These are phyloP conservation scores for Typha latifolia DNA, from an alignment of 176 grass and related monocot species.

Conservation along the genomic window DNA sequence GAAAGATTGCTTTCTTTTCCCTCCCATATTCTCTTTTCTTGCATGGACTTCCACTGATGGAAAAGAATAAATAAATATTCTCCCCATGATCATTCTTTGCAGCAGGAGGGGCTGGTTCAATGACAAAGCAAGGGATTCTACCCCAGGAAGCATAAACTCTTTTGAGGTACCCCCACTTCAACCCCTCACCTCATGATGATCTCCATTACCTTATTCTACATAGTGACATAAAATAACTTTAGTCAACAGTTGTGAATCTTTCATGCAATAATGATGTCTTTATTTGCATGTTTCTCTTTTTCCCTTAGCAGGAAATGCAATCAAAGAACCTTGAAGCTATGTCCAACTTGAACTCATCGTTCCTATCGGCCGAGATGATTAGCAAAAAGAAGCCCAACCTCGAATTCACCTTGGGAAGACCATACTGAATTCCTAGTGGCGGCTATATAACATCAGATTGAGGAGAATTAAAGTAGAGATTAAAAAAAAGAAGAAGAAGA, in stretches of 20 bases:
- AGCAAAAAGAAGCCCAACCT: constrained; percentile 56
- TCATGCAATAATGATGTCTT: background rate
- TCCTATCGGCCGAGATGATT: constrained; percentile 21
- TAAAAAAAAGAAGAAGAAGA: constrained; percentile 12
- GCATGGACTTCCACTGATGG: constrained; percentile 61
- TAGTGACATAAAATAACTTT: constrained; percentile 15
- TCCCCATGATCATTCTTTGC: constrained; percentile 26
- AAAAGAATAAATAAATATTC: constrained; percentile 41
- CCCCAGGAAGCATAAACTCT: constrained; percentile 45
- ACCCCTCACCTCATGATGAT: constrained; percentile 38
- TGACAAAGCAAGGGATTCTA: constrained; percentile 67
- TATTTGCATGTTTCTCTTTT: background rate
- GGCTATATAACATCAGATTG: background rate
- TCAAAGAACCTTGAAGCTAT: constrained; percentile 30
- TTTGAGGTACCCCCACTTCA: constrained; percentile 42
- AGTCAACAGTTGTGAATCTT: constrained; percentile 26
- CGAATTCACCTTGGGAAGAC: constrained; percentile 70
- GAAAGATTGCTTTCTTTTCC: constrained; percentile 51
- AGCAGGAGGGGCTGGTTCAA: constrained; percentile 58
- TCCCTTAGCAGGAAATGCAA: constrained; percentile 43
- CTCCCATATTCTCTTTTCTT: constrained; percentile 21
- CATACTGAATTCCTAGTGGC: background rate
- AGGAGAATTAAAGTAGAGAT: constrained; percentile 5
- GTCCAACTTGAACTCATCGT: constrained; percentile 38
- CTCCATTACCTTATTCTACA: constrained; percentile 32